phyloP scores from a whole-genome alignment of 352 stramenopile species.

The Globisporangium yorkense region DNA sequence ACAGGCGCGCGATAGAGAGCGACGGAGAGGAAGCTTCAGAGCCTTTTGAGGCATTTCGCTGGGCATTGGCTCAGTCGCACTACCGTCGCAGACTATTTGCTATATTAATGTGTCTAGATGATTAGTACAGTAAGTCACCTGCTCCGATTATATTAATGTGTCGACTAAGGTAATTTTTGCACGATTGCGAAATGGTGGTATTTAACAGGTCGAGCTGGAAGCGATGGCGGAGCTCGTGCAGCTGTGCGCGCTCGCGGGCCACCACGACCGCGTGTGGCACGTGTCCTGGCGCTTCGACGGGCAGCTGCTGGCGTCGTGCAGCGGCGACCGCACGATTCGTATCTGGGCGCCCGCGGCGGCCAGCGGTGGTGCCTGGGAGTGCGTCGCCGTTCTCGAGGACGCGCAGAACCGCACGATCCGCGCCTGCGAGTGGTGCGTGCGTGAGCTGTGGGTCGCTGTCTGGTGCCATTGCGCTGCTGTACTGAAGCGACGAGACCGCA shows the following conservation, averaged over 20 bases:
- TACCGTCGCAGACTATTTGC: too few relatives aligned
- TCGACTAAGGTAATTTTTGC: too few relatives aligned
- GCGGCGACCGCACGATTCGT: slow-evolving; percentile 85
- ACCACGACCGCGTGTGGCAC: slow-evolving; percentile 90
- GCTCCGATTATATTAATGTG: too few relatives aligned
- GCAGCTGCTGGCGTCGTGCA: slow-evolving; percentile 85
- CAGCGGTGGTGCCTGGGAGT: slow-evolving; percentile 63
- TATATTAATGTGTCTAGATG: too few relatives aligned
- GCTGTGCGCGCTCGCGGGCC: slow-evolving; percentile 68
- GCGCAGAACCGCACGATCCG: slow-evolving; percentile 94
- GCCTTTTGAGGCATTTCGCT: too few relatives aligned
- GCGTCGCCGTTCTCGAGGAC: slow-evolving; percentile 91
- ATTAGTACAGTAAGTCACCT: too few relatives aligned
- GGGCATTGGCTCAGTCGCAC: too few relatives aligned
- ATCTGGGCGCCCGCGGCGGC: slow-evolving; percentile 55
- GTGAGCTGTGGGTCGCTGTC: background rate
- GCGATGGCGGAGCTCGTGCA: slow-evolving; percentile 25
- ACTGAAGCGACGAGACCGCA: too few relatives aligned
- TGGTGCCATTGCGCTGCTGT: background rate
- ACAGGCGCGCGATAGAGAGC: too few relatives aligned
- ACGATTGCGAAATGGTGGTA: background rate
- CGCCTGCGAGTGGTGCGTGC: slow-evolving; percentile 87
- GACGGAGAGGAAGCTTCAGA: too few relatives aligned
- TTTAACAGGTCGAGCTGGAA: slow-evolving; percentile 5
- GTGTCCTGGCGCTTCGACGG: slow-evolving; percentile 87